Conservation (phyloP, 768 basidiomycete species). For the Albatrellus ellisii region DNA sequence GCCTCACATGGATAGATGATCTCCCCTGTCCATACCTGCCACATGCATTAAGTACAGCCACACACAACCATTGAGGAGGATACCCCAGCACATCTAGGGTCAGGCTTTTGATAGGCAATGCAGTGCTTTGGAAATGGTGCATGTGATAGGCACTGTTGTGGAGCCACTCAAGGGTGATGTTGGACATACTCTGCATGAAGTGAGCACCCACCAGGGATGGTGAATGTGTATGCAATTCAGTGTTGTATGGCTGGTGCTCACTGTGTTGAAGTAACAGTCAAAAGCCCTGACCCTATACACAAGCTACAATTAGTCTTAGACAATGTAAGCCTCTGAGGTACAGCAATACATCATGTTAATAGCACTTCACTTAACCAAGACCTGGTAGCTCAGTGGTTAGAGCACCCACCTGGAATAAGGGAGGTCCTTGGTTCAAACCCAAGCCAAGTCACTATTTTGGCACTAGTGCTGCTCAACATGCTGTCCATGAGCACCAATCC, state of each 20-base stretch:
- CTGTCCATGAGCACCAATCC: conserved; percentile 41
- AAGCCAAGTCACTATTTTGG: too few relatives aligned
- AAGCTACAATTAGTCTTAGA: too few relatives aligned
- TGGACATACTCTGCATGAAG: conserved; percentile 37
- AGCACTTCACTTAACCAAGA: too few relatives aligned
- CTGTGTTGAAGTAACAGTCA: too few relatives aligned
- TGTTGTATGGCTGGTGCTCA: conserved; percentile 72
- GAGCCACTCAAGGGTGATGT: conserved; percentile 34
- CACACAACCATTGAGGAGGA: neutral
- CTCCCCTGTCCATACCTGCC: conserved; percentile 16
- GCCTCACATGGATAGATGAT: conserved; percentile 21
- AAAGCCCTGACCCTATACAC: too few relatives aligned
- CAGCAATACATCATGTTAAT: too few relatives aligned
- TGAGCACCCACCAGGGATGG: neutral
- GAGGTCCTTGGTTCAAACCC: too few relatives aligned
- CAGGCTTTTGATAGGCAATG: conserved; percentile 74
- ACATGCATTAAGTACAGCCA: conserved; percentile 8
- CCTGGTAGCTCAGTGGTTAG: too few relatives aligned
- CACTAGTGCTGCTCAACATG: too few relatives aligned
- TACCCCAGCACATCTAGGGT: conserved; percentile 73
- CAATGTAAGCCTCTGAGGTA: too few relatives aligned
- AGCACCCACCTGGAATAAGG: too few relatives aligned
- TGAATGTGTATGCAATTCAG: conserved; percentile 33
- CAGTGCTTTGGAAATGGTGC: conserved; percentile 70
- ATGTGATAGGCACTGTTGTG: conserved; percentile 52